phyloP scores from a whole-genome alignment of 305 asterid species.

The Coffea humblotiana region DNA sequence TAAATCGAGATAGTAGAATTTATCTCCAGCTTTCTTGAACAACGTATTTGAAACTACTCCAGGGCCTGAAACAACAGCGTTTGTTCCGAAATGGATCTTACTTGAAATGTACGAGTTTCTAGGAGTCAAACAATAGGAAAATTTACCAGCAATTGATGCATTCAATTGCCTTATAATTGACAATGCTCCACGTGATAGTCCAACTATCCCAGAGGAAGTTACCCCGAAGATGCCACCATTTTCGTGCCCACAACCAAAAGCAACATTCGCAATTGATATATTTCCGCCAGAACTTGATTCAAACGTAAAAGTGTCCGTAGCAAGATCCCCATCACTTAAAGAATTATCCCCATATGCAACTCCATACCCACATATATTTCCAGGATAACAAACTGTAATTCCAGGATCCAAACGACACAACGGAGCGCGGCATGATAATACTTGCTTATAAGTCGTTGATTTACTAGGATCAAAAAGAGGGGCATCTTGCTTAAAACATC shows the following conservation, averaged over 20 bases:
- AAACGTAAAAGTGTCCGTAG: conserved; percentile 31
- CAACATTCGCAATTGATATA: conserved; percentile 17
- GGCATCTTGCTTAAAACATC: conserved; percentile 31
- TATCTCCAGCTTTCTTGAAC: conserved; percentile 23
- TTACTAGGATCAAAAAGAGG: conserved; percentile 31
- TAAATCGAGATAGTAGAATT: conserved; percentile 49
- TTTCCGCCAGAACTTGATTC: conserved; percentile 11
- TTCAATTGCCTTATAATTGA: conserved; percentile 37
- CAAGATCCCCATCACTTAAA: conserved; percentile 27
- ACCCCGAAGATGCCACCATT: conserved; percentile 29
- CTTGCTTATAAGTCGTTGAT: conserved; percentile 14
- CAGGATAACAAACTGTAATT: background rate
- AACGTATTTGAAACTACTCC: conserved; percentile 41
- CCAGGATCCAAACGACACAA: conserved; percentile 12
- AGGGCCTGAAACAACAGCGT: conserved; percentile 33
- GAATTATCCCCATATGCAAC: conserved; percentile 39
- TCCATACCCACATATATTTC: conserved; percentile 23
- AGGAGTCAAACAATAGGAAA: conserved; percentile 44
- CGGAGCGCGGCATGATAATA: conserved; percentile 14
- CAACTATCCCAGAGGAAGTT: conserved; percentile 36
- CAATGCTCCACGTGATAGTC: conserved; percentile 40
- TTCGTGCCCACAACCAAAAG: conserved; percentile 43
- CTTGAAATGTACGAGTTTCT: conserved; percentile 18
- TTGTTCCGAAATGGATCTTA: conserved; percentile 48
- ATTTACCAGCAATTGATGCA: conserved; percentile 25